Evolutionary conservation across 2,329 filamentous ascomycete species (phyloP).

Genomic region (Cercospora canescens): DNA sequence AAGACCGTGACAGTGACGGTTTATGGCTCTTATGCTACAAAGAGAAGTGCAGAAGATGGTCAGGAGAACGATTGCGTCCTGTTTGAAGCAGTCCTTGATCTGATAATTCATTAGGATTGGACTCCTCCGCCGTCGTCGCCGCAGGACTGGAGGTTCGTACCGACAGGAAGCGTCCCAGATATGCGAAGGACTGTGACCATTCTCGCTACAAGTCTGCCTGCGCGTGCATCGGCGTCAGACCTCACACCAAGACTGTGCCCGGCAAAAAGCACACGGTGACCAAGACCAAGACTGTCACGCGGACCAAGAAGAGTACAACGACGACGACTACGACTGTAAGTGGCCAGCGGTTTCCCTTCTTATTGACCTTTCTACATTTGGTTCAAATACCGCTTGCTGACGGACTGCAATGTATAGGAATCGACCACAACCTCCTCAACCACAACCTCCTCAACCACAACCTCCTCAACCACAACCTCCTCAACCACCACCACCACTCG

Average conservation of each 20-base stretch:
- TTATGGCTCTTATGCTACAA: background rate
- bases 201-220: background rate
- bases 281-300: background rate
- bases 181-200: background rate
- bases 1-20: background rate
- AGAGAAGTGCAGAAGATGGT: background rate
- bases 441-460: background rate
- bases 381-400: background rate
- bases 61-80: too few relatives aligned
- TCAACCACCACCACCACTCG: background rate
- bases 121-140: too few relatives aligned
- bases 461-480: background rate
- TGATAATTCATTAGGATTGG: too few relatives aligned
- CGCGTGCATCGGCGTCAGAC: background rate
- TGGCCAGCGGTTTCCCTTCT: background rate
- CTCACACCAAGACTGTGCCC: background rate
- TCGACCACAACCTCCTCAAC: background rate
- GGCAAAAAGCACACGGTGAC: background rate
- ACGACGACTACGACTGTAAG: background rate
- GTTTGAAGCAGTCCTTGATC: too few relatives aligned
- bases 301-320: background rate
- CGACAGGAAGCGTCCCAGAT: background rate
- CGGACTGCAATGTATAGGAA: background rate
- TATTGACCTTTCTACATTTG: too few relatives aligned
- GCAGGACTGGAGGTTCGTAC: background rate